Base-by-base conservation (phyloP, 2,329 filamentous ascomycete species). In the Xylaria sp. region DNA sequence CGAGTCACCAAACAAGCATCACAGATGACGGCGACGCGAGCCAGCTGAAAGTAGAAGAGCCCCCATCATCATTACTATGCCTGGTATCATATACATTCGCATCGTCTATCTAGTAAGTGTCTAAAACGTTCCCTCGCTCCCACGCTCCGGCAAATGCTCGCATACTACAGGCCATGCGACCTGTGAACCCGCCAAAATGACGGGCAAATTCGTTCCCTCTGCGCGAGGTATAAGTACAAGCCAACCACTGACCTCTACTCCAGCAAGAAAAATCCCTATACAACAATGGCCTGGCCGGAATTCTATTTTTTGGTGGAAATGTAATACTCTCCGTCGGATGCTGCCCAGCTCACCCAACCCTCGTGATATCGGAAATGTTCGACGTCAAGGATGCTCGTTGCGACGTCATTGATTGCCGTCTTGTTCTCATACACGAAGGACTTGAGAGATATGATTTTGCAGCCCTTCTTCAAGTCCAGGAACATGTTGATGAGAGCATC, bases 301-400 rank as follows among this genome's bases (percentile, higher is more conserved):
- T 40, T 57, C 54, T 78, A 83, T 77, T 93, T 93, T 80, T 93
- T 93, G 13, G 88, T 94, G 66, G 95, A 94, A 77, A 98, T 92
- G 78, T 92, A 98, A 81, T 96, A 99, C 65, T 90, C 88, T 33
- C 95, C 95, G 31, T 90, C 90, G 60, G 90, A 89, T 72, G 92
- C 91, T 15, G 93, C 95, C 96, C 96, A 99, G 81, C 94, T 97
- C 72, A 99, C 96, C 78, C 93, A 96, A 13, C 84, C 85, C 75
- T 91, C 89, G 48, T 86, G 85, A 71, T 89, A 89, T 46, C 81
- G 83, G 66, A 83, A 82, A 69, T 90, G 84, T 77, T 92, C 87
- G 70, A 96, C 93, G 44, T 92, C 88, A 59, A 98, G 87, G 67
- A 97, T 88, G 72, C 94, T 96, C 73, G 74, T 78, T 15, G 92